Evolutionary conservation across 2,329 filamentous ascomycete species (phyloP).

Genomic region (Pezicula carpinea): DNA sequence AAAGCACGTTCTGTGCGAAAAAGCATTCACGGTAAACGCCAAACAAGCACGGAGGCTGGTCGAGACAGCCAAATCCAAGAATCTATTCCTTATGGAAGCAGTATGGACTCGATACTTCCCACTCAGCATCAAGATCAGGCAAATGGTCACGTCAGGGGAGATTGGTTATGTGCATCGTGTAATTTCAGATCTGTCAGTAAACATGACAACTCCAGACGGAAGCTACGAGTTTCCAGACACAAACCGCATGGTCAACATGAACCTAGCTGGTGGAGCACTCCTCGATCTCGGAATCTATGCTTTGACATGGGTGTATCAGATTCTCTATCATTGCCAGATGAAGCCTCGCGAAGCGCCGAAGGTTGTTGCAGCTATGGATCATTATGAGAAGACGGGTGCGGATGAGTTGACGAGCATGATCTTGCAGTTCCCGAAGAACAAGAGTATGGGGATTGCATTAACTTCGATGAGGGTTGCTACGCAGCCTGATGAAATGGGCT

Average conservation of each 20-base stretch:
- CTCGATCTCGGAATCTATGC: slow-evolving; percentile 68
- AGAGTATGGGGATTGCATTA: slow-evolving; percentile 57
- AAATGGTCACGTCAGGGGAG: slow-evolving; percentile 36
- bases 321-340: slow-evolving; percentile 61
- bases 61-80: slow-evolving; percentile 56
- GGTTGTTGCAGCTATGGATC: slow-evolving; percentile 51
- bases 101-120: slow-evolving; percentile 72
- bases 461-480: slow-evolving; percentile 44
- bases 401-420: slow-evolving; percentile 62
- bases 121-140: slow-evolving; percentile 52
- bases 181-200: slow-evolving; percentile 36
- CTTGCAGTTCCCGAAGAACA: slow-evolving; percentile 52
- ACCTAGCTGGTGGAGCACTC: slow-evolving; percentile 62
- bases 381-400: slow-evolving; percentile 54
- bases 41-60: slow-evolving; percentile 55
- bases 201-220: slow-evolving; percentile 45
- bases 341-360: slow-evolving; percentile 48
- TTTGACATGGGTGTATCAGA: slow-evolving; percentile 68
- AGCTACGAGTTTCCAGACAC: slow-evolving; percentile 36
- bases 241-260: slow-evolving; percentile 64
- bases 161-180: slow-evolving; percentile 41
- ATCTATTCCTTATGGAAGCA: slow-evolving; percentile 58
- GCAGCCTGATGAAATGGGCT: slow-evolving; percentile 40
- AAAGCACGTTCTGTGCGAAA: slow-evolving; percentile 68
- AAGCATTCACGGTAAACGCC: slow-evolving; percentile 67